Evolutionary conservation across 768 basidiomycete species (phyloP).

Genomic region (Rubroboletus pulcherrimus): DNA sequence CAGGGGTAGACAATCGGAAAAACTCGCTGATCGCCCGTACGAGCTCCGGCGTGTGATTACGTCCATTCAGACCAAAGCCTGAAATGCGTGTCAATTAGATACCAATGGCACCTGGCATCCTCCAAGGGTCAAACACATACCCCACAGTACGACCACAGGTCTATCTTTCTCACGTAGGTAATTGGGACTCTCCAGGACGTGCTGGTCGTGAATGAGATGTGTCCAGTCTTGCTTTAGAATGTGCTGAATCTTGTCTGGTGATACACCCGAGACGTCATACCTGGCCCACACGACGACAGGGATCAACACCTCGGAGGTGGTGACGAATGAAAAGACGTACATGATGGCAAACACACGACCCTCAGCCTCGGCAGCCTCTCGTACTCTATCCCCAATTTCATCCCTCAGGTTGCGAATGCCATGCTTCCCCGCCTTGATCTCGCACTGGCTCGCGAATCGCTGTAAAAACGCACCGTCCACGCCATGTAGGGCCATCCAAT

Average conservation of each 20-base stretch:
- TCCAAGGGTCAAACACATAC: conserved; percentile 25
- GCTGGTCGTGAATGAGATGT: conserved; percentile 61
- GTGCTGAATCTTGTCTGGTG: conserved; percentile 61
- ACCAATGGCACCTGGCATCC: background rate
- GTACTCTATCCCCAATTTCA: conserved; percentile 67
- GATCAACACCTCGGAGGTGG: background rate
- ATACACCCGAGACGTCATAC: conserved; percentile 83
- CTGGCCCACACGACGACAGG: conserved; percentile 32
- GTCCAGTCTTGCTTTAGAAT: conserved; percentile 71
- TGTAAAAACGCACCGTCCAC: conserved; percentile 82
- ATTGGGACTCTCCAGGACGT: conserved; percentile 64
- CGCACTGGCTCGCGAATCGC: conserved; percentile 68
- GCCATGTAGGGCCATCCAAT: conserved; percentile 79
- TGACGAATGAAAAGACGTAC: conserved; percentile 39
- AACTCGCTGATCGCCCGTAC: conserved; percentile 52
- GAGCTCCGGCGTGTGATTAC: conserved; percentile 58
- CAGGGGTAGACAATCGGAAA: conserved; percentile 60
- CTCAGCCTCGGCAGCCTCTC: conserved; percentile 74
- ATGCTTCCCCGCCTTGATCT: conserved; percentile 48
- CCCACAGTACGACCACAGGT: conserved; percentile 76
- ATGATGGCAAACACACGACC: conserved; percentile 83
- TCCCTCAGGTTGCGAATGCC: conserved; percentile 64
- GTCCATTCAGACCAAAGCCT: conserved; percentile 68
- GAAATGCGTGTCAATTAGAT: background rate
- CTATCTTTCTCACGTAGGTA: conserved; percentile 69